Evolutionary conservation across 768 basidiomycete genomes (phyloP).

Genomic region (Trametes meyenii): DNA sequence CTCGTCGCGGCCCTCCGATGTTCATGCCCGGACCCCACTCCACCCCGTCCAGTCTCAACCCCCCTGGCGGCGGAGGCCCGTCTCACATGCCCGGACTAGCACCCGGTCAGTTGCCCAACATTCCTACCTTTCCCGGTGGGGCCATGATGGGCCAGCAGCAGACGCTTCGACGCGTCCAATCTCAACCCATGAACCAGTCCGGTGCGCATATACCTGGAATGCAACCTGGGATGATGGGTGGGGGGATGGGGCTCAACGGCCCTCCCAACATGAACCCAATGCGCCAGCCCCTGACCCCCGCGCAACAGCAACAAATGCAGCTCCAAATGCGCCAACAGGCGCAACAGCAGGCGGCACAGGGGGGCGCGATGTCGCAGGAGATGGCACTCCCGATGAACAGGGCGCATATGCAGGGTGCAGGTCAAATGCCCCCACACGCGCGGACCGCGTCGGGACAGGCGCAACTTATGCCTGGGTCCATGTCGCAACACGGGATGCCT

Average conservation of each 20-base stretch:
- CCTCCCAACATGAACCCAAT: slow-evolving; percentile 44
- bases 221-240: slow-evolving; percentile 38
- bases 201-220: slow-evolving; percentile 40
- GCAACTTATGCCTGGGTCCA: slow-evolving; percentile 51
- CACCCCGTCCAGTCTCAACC: slow-evolving; percentile 26
- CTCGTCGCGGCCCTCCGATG: slow-evolving; percentile 34
- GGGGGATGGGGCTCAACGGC: slow-evolving; percentile 47
- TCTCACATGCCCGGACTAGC: slow-evolving; percentile 39
- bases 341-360: slow-evolving; percentile 37
- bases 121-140: slow-evolving; percentile 42
- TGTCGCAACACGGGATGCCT: slow-evolving; percentile 37
- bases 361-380: slow-evolving; percentile 45
- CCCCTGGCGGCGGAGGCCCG: slow-evolving; percentile 34
- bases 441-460: slow-evolving; percentile 48
- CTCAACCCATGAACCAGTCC: slow-evolving; percentile 53
- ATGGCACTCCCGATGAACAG: slow-evolving; percentile 43
- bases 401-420: slow-evolving; percentile 34
- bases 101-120: slow-evolving; percentile 43
- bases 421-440: slow-evolving; percentile 46
- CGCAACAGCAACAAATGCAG: slow-evolving; percentile 36
- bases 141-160: slow-evolving; percentile 43
- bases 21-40: slow-evolving; percentile 41
- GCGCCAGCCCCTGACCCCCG: slow-evolving; percentile 32
- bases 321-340: slow-evolving; percentile 37
- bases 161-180: slow-evolving; percentile 54